Conservation (phyloP, 2,329 filamentous ascomycete species). For the Trichoderma koningii region DNA sequence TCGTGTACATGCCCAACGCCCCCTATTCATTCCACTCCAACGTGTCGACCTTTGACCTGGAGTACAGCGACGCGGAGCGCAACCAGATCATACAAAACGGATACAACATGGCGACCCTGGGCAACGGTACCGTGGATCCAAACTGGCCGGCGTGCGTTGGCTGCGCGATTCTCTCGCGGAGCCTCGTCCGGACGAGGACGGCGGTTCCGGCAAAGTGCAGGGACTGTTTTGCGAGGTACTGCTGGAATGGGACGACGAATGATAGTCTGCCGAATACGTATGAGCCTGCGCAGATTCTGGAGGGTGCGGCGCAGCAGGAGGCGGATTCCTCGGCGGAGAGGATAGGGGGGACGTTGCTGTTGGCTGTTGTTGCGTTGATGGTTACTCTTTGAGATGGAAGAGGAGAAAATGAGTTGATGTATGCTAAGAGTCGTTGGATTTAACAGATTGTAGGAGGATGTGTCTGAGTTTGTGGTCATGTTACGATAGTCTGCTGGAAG, state of each 20-base stretch:
- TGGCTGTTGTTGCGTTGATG: conserved; percentile 4
- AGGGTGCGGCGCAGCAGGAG: conserved; percentile 1
- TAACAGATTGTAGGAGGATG: neutral
- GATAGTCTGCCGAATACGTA: conserved; percentile 23
- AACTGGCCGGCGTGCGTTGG: conserved; percentile 78
- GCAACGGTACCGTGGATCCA: conserved; percentile 69
- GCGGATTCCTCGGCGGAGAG: conserved; percentile 15
- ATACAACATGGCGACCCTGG: conserved; percentile 75
- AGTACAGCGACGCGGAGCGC: conserved; percentile 64
- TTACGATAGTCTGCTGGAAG: neutral
- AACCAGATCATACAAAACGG: conserved; percentile 79
- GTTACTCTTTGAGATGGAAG: conserved; percentile 2
- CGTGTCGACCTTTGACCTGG: conserved; percentile 68
- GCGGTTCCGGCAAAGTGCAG: conserved; percentile 66
- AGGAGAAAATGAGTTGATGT: neutral
- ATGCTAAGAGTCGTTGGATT: neutral
- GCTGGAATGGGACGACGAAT: conserved; percentile 73
- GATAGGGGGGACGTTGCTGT: conserved; percentile 6
- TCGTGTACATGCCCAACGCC: conserved; percentile 82
- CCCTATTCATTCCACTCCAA: conserved; percentile 75
- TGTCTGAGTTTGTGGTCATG: no score
- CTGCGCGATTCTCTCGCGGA: conserved; percentile 76
- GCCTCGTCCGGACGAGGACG: conserved; percentile 66
- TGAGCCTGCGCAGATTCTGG: conserved; percentile 20
- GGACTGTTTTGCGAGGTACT: conserved; percentile 75